These are phyloP conservation scores for Pleurotus platypus DNA, from an alignment of 768 basidiomycete species.

Conservation along the genomic window DNA sequence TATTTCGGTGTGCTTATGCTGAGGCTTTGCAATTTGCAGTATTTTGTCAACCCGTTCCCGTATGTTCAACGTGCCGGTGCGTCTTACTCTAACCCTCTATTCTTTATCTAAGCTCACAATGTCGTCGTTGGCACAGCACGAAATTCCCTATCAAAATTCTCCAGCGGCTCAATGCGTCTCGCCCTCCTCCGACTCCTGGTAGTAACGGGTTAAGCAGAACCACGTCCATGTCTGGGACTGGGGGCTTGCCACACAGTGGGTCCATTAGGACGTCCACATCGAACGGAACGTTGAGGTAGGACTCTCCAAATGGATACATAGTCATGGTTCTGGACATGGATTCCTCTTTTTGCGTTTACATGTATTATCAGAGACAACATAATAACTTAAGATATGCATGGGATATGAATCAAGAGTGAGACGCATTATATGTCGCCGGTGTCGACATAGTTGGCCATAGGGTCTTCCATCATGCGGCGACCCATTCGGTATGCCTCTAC, in stretches of 20 bases:
- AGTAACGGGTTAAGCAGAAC: constrained; percentile 10
- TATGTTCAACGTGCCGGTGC: constrained; percentile 91
- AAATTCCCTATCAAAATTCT: constrained; percentile 95
- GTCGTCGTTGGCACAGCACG: constrained; percentile 47
- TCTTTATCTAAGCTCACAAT: neutral
- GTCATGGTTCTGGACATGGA: too few species aligned
- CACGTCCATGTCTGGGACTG: neutral
- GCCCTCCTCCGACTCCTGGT: constrained; percentile 28
- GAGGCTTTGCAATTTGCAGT: constrained; percentile 41
- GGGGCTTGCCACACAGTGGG: constrained; percentile 14
- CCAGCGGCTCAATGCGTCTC: constrained; percentile 69
- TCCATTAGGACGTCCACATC: constrained; percentile 12
- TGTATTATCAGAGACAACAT: too few species aligned
- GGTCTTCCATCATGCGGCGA: constrained; percentile 74
- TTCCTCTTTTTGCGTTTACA: too few species aligned
- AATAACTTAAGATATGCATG: too few species aligned
- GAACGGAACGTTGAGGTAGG: constrained; percentile 12
- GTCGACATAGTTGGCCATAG: constrained; percentile 92
- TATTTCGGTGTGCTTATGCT: too few species aligned
- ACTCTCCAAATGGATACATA: too few species aligned
- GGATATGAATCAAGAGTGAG: too few species aligned
- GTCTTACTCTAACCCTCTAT: too few species aligned
- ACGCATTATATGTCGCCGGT: constrained; percentile 24
- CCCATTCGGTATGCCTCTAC: constrained; percentile 91
- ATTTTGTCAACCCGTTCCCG: constrained; percentile 90